Base-by-base conservation (phyloP, 75 land plant species). In the Pinus taeda region DNA sequence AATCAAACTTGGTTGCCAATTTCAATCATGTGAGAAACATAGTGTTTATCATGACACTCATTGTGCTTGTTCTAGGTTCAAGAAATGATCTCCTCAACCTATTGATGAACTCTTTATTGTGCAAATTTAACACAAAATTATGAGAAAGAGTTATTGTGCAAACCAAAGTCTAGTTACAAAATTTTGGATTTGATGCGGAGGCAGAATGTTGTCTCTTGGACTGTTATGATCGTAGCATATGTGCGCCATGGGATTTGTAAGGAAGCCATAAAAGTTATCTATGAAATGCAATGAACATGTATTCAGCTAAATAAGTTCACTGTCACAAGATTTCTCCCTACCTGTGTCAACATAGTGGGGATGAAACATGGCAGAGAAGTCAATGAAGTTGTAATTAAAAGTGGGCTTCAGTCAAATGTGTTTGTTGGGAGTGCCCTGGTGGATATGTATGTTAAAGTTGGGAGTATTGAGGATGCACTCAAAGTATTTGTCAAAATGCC, bases 361-460 rank as follows among this genome's bases (percentile, higher is more conserved):
- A 4, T 75, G 64, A 9, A 17, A 9, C 36, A 26, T 11, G 78
- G 81, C 3, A 79, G 26, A 24, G 29, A 76, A 42, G 55, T 80
- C 15, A 78, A 80, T 60, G 45, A 22, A 17, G 49, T 22, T 24
- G 55, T 80, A 61, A 53, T 57, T 33, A 42, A 62, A 49, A 30
- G 55, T 8, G 81, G 81, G 22, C 30, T 21, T 42, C 79, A 65
- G 12, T 57, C n/a, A 4, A 39, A 62, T 45, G 15, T 45, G 22
- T 61, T 71, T 56, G 72, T 80, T 55, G 70, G 49, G 57, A 75
- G 45, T 42, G 60, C 79, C 42, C 30, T 79, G 15, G 24, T 79
- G 6, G 80, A 76, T 30, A 74, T 79, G 78, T 79, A 79, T 42
- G 66, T 21, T 1, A 75, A 79, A 24, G 60, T 63, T 26, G 33